phyloP scores from a whole-genome alignment of 2,329 filamentous ascomycete genomes.

The Thyridium curvatum region DNA sequence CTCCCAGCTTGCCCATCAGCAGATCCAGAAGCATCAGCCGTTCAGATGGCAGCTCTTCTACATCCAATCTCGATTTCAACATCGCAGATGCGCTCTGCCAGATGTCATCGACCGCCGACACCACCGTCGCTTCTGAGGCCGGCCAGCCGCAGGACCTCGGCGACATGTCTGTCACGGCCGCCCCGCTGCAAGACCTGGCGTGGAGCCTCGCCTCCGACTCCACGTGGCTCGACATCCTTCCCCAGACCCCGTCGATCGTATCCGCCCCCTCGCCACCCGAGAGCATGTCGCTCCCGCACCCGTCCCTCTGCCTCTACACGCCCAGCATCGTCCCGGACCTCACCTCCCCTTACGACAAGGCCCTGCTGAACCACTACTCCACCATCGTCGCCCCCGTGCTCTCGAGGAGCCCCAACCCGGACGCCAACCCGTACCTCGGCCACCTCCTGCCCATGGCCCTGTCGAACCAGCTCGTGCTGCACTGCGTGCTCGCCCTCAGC shows the following conservation, averaged over 20 bases:
- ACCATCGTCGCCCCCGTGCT: conserved; percentile 25
- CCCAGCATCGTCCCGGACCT: conserved; percentile 22
- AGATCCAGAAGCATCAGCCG: no score
- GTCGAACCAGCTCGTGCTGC: conserved; percentile 15
- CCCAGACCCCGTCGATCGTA: conserved; percentile 15
- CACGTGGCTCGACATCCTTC: conserved; percentile 11
- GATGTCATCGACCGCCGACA: no score
- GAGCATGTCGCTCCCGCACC: conserved; percentile 9
- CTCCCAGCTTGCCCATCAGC: no score
- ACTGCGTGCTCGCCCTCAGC: conserved; percentile 11
- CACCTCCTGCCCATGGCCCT: conserved; percentile 13
- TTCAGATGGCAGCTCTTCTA: no score
- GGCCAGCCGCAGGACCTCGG: no score
- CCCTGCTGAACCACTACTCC: conserved; percentile 25
- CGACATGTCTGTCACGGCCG: no score
- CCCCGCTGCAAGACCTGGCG: no score
- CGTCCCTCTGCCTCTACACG: conserved; percentile 19
- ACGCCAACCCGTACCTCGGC: conserved; percentile 9
- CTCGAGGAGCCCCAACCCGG: conserved; percentile 11
- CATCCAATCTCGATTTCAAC: no score
- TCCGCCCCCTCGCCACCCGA: conserved; percentile 15
- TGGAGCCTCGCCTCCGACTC: no score
- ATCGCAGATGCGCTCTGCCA: no score
- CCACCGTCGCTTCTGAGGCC: no score
- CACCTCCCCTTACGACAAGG: conserved; percentile 19